phyloP scores from a whole-genome alignment of 495 filamentous ascomycete species.

The Neurospora sp. region DNA sequence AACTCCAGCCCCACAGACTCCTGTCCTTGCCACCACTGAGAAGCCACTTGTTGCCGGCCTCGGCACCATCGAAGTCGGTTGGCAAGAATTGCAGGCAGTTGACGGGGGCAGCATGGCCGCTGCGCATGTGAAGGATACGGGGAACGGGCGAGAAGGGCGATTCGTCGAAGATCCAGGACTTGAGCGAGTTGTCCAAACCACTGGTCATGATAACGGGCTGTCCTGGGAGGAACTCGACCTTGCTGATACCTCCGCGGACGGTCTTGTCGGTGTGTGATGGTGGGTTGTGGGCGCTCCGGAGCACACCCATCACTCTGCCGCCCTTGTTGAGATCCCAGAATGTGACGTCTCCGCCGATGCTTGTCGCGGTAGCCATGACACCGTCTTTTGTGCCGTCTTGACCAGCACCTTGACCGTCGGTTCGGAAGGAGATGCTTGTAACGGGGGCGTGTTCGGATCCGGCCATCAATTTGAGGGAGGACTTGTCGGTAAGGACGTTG shows the following conservation, averaged over 20 bases:
- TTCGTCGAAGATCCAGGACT: conserved; percentile 90
- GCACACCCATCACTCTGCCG: conserved; percentile 66
- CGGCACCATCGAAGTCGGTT: conserved; percentile 76
- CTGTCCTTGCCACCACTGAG: conserved; percentile 79
- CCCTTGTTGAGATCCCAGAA: conserved; percentile 93
- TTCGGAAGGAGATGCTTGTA: conserved; percentile 82
- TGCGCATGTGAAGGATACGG: conserved; percentile 69
- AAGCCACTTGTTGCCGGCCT: conserved; percentile 85
- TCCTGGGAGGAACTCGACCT: conserved; percentile 81
- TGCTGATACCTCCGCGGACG: conserved; percentile 53
- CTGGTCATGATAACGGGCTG: conserved; percentile 85
- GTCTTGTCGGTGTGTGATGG: conserved; percentile 37
- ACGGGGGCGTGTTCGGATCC: conserved; percentile 48
- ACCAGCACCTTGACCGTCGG: conserved; percentile 81
- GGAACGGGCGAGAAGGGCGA: conserved; percentile 76
- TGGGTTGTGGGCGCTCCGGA: conserved; percentile 77
- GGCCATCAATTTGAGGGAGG: conserved; percentile 54
- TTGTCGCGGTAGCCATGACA: conserved; percentile 74
- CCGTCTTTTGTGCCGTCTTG: conserved; percentile 71
- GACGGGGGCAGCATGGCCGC: conserved; percentile 79
- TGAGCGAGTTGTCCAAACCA: conserved; percentile 85
- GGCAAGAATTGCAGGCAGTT: conserved; percentile 74
- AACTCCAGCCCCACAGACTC: conserved; percentile 89
- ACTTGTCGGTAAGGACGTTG: conserved; percentile 66
- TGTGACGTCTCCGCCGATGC: conserved; percentile 70